Percentiles rank a stretch among this genome's conserved stretches.
phyloP scores from a whole-genome alignment of 257 asterid genomes.

The Anisodus tanguticus region DNA sequence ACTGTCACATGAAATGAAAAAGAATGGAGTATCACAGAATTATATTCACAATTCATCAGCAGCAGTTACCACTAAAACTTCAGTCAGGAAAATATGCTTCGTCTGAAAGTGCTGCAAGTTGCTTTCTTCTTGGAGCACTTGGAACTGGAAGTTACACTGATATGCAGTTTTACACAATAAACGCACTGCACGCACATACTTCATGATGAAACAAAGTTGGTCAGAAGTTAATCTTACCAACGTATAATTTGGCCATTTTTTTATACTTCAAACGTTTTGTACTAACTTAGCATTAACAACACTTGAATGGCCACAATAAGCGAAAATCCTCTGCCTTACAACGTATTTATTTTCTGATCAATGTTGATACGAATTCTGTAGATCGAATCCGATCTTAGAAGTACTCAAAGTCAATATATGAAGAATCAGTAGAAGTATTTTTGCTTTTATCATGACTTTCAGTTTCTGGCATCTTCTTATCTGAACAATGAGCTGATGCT shows the following conservation, averaged over 20 bases:
- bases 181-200: constrained; percentile 14
- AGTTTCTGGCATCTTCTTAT: constrained; percentile 45
- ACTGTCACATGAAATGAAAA: not conserved
- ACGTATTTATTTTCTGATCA: not conserved
- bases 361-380: not conserved
- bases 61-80: not conserved
- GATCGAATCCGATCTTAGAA: constrained; percentile 31
- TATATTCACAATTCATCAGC: not conserved
- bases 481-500: constrained; percentile 31
- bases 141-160: not conserved
- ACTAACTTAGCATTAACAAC: not conserved
- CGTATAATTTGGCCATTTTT: not conserved
- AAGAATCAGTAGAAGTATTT: constrained; percentile 32
- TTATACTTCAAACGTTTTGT: not conserved
- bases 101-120: constrained; percentile 21
- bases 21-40: not conserved
- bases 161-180: not conserved
- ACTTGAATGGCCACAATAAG: not conserved
- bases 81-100: not conserved
- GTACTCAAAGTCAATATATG: constrained; percentile 49
- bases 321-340: not conserved
- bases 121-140: constrained; percentile 1
- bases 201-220: not conserved
- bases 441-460: constrained; percentile 34
- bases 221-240: not conserved